Evolutionary conservation across 495 filamentous ascomycete genomes (phyloP).

Genomic region (Oidiodendron maius): DNA sequence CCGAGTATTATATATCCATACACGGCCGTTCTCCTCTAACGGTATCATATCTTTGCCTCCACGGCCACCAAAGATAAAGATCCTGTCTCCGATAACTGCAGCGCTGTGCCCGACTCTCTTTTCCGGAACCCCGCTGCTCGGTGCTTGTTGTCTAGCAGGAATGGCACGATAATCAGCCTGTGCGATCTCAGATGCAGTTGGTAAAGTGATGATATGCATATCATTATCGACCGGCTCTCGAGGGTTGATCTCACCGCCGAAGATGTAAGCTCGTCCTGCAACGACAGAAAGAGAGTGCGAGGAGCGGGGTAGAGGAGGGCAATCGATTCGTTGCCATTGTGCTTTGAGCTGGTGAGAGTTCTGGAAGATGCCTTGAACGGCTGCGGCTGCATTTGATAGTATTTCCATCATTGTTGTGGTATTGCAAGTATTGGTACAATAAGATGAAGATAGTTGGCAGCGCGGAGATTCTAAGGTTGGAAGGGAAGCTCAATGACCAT

Average conservation of each 20-base stretch:
- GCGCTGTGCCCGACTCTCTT: slow-evolving; percentile 53
- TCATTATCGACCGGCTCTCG: slow-evolving; percentile 58
- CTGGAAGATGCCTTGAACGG: slow-evolving; percentile 17
- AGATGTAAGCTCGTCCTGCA: slow-evolving; percentile 61
- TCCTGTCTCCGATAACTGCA: slow-evolving; percentile 49
- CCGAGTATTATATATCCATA: slow-evolving; percentile 61
- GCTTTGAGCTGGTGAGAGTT: slow-evolving; percentile 34
- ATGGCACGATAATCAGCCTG: slow-evolving; percentile 51
- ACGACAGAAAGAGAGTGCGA: slow-evolving; percentile 66
- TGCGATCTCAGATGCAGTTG: slow-evolving; percentile 34
- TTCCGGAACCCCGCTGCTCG: slow-evolving; percentile 34
- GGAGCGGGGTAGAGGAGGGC: slow-evolving; percentile 54
- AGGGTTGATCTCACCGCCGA: slow-evolving; percentile 52
- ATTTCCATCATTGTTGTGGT: slow-evolving; percentile 24
- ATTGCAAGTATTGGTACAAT: no score
- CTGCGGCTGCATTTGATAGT: slow-evolving; percentile 11
- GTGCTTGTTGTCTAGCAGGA: slow-evolving; percentile 34
- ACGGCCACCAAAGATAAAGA: slow-evolving; percentile 61
- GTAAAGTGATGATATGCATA: slow-evolving; percentile 61
- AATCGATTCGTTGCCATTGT: slow-evolving; percentile 50
- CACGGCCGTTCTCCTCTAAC: slow-evolving; percentile 54
- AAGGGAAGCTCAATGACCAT: no score
- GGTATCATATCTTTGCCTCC: slow-evolving; percentile 35
- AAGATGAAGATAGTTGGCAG: no score
- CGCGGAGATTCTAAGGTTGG: no score